These are phyloP conservation scores for Capronia coronata DNA, from an alignment of 2,329 filamentous ascomycete genomes.

Conservation along the genomic window DNA sequence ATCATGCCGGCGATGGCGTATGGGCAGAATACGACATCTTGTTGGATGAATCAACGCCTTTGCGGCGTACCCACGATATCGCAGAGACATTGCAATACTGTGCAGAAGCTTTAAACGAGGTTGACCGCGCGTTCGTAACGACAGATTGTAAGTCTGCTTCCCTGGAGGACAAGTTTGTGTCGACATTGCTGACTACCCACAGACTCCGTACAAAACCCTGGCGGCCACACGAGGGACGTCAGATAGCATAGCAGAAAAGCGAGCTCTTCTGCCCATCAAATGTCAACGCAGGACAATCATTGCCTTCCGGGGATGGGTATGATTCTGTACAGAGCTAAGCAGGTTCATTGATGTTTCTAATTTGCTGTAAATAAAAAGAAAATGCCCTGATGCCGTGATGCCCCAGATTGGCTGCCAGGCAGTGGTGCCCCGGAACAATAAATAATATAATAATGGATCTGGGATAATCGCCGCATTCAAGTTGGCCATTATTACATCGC, in stretches of 20 bases:
- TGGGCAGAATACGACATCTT: slow-evolving; percentile 59
- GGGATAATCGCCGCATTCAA: too few relatives aligned
- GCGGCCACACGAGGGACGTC: slow-evolving; percentile 14
- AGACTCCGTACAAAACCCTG: slow-evolving; percentile 16
- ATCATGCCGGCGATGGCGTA: slow-evolving; percentile 57
- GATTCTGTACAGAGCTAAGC: too few relatives aligned
- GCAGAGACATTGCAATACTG: slow-evolving; percentile 60
- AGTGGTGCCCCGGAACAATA: neutral
- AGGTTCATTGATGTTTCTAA: too few relatives aligned
- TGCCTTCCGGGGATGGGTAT: too few relatives aligned
- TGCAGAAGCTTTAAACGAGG: slow-evolving; percentile 41
- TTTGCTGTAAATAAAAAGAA: too few relatives aligned
- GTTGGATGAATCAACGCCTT: slow-evolving; percentile 47
- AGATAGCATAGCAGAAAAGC: neutral
- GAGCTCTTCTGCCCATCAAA: too few relatives aligned
- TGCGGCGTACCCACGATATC: slow-evolving; percentile 53
- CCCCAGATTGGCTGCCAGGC: neutral
- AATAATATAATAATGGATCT: neutral
- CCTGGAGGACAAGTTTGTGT: too few relatives aligned
- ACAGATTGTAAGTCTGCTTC: slow-evolving; percentile 43
- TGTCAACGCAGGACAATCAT: too few relatives aligned
- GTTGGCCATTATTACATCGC: too few relatives aligned
- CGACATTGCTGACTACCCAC: neutral
- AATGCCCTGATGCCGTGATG: too few relatives aligned
- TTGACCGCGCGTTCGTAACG: slow-evolving; percentile 49